A percentile compares a stretch with the other conserved stretches of the same genome.
phyloP scores from a whole-genome alignment of 2,329 filamentous ascomycete genomes.

The Penicillium freii region DNA sequence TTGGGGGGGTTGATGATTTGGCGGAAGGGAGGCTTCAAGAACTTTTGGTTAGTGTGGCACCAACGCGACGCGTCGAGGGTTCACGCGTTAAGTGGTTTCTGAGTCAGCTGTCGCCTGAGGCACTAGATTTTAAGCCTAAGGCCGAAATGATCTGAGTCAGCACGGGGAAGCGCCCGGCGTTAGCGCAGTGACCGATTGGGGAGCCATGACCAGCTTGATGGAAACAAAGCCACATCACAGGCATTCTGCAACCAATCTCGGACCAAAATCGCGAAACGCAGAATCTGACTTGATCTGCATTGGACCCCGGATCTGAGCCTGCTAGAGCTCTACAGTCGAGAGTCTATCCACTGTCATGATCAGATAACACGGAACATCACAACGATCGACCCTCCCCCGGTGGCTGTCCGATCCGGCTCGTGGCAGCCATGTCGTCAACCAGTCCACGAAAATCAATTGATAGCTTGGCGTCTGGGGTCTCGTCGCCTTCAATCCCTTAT shows the following conservation, averaged over 20 bases:
- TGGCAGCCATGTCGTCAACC: constrained; percentile 58
- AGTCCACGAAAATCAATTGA: constrained; percentile 65
- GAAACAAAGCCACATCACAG: constrained; percentile 26
- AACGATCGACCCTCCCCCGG: constrained; percentile 27
- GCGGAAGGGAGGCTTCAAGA: constrained; percentile 23
- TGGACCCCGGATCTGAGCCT: constrained; percentile 5
- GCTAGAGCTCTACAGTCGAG: constrained; percentile 8
- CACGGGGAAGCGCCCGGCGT: constrained; percentile 10
- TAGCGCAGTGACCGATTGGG: constrained; percentile 32
- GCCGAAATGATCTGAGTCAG: constrained; percentile 6
- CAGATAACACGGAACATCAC: constrained; percentile 32
- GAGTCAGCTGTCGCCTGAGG: constrained; percentile 12
- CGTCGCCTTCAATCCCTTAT: constrained; percentile 50
- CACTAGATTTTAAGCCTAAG: not conserved
- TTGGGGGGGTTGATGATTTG: constrained; percentile 16
- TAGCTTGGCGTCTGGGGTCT: constrained; percentile 58
- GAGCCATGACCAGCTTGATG: constrained; percentile 22
- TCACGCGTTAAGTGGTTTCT: constrained; percentile 43
- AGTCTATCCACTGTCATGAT: constrained; percentile 36
- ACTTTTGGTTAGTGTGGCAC: constrained; percentile 29
- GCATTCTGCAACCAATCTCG: constrained; percentile 15
- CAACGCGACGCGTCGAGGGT: constrained; percentile 37
- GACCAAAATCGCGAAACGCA: not conserved
- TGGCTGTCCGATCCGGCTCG: constrained; percentile 35
- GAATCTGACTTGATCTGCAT: constrained; percentile 1